phyloP scores from a whole-genome alignment of 306 rosid species.

The Cyclanthera cordifolia region DNA sequence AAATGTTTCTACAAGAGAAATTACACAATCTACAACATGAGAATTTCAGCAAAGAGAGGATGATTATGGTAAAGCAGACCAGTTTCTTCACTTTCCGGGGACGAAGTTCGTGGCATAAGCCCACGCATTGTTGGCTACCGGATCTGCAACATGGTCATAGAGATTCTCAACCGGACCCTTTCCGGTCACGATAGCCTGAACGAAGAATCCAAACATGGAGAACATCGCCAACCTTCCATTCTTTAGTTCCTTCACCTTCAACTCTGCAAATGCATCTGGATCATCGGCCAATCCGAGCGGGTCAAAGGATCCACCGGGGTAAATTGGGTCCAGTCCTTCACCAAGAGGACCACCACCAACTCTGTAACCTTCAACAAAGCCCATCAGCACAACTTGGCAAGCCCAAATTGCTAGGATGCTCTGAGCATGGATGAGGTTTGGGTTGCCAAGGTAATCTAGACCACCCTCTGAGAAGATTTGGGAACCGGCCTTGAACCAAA shows the following conservation, averaged over 20 bases:
- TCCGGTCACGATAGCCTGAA: slow-evolving; percentile 91
- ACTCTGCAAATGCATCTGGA: slow-evolving; percentile 87
- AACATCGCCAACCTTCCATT: slow-evolving; percentile 79
- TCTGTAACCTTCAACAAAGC: slow-evolving; percentile 82
- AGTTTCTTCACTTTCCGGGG: slow-evolving; percentile 66
- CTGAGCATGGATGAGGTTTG: slow-evolving; percentile 81
- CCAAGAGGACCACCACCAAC: slow-evolving; percentile 98
- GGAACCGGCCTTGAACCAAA: slow-evolving; percentile 93
- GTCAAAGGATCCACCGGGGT: slow-evolving; percentile 95
- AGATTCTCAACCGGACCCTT: slow-evolving; percentile 23
- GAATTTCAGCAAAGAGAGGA: slow-evolving; percentile 19
- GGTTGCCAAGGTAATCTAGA: slow-evolving; percentile 92
- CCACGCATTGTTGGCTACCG: slow-evolving; percentile 88
- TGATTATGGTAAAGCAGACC: not conserved
- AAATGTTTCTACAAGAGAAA: slow-evolving; percentile 24
- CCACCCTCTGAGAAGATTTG: slow-evolving; percentile 97
- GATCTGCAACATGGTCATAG: slow-evolving; percentile 72
- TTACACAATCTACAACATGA: slow-evolving; percentile 27
- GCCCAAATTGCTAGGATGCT: slow-evolving; percentile 98
- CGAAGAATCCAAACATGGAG: slow-evolving; percentile 94
- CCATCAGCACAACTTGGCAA: slow-evolving; percentile 85
- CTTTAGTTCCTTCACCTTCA: slow-evolving; percentile 86
- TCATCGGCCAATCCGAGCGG: slow-evolving; percentile 93
- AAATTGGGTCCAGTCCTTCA: slow-evolving; percentile 85
- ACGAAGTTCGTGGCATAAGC: slow-evolving; percentile 88